A percentile compares a stretch with the other conserved stretches of the same genome.
Evolutionary conservation across 1,284 basidiomycete species (phyloP).

Genomic region (Coniferiporia weirii): DNA sequence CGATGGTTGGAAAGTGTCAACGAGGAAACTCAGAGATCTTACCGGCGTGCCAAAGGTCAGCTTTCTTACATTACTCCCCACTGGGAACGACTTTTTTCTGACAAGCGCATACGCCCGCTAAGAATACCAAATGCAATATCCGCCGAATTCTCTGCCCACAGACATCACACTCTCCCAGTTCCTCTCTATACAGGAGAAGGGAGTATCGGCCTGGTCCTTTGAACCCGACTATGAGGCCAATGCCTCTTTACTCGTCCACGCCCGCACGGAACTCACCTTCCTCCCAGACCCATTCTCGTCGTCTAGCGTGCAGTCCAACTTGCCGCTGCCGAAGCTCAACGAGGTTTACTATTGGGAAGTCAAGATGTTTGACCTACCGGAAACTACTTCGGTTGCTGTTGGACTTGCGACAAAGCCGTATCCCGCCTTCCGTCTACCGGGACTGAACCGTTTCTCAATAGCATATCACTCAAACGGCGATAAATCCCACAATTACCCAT

Average conservation of each 20-base stretch:
- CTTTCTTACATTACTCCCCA: constrained; percentile 18
- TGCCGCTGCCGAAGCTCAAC: constrained; percentile 91
- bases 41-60: constrained; percentile 85
- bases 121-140: constrained; percentile 91
- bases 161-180: constrained; percentile 97
- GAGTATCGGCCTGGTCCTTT: constrained; percentile 95
- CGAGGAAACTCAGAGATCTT: constrained; percentile 66
- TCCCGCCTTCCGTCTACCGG: constrained; percentile 88
- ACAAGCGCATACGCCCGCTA: constrained; percentile 8
- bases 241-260: constrained; percentile 85
- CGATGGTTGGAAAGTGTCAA: constrained; percentile 87
- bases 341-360: constrained; percentile 98
- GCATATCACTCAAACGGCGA: constrained; percentile 97
- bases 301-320: constrained; percentile 90
- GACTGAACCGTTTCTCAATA: constrained; percentile 85
- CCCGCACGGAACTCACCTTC: constrained; percentile 93
- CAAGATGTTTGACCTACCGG: constrained; percentile 94
- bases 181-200: constrained; percentile 96
- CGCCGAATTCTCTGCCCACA: constrained; percentile 87
- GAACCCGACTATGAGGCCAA: constrained; percentile 95
- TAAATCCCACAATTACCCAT: constrained; percentile 97
- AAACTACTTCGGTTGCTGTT: constrained; percentile 77
- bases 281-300: constrained; percentile 90
- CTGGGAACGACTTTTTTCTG: constrained; percentile 9
- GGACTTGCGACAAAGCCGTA: constrained; percentile 95